Conservation (phyloP, 768 basidiomycete species). For the Tylopilus intermedius region DNA sequence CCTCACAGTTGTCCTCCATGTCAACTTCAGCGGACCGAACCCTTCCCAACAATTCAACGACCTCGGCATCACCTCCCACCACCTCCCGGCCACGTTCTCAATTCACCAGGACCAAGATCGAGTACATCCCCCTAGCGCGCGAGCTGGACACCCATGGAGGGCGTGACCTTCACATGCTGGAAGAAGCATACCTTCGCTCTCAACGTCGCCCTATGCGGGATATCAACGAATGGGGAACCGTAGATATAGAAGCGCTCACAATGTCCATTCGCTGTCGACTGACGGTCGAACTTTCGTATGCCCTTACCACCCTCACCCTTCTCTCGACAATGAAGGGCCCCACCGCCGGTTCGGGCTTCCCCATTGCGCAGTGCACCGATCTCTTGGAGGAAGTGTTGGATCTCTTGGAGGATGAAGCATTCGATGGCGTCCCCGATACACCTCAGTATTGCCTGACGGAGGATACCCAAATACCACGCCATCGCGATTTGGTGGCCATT, state of each 20-base stretch:
- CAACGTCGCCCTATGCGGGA: constrained; percentile 59
- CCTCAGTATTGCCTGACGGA: constrained; percentile 26
- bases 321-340: constrained; percentile 73
- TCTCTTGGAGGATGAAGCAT: constrained; percentile 77
- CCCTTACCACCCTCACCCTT: constrained; percentile 79
- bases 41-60: constrained; percentile 19
- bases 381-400: constrained; percentile 85
- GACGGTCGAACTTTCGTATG: constrained; percentile 81
- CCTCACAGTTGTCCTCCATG: constrained; percentile 17
- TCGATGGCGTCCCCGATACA: constrained; percentile 43
- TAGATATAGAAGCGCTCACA: constrained; percentile 90
- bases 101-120: constrained; percentile 72
- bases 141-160: constrained; percentile 77
- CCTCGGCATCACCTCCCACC: constrained; percentile 27
- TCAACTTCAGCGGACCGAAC: constrained; percentile 17
- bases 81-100: constrained; percentile 41
- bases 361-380: constrained; percentile 69
- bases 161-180: constrained; percentile 65
- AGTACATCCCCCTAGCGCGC: constrained; percentile 78
- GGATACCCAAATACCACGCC: constrained; percentile 47
- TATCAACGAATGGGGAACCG: constrained; percentile 79
- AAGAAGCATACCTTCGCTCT: constrained; percentile 51
- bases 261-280: constrained; percentile 88
- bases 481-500: constrained; percentile 57
- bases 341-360: constrained; percentile 57